These are phyloP conservation scores for Cicer pinnatifidum DNA, from an alignment of 306 rosid species.

Conservation along the genomic window DNA sequence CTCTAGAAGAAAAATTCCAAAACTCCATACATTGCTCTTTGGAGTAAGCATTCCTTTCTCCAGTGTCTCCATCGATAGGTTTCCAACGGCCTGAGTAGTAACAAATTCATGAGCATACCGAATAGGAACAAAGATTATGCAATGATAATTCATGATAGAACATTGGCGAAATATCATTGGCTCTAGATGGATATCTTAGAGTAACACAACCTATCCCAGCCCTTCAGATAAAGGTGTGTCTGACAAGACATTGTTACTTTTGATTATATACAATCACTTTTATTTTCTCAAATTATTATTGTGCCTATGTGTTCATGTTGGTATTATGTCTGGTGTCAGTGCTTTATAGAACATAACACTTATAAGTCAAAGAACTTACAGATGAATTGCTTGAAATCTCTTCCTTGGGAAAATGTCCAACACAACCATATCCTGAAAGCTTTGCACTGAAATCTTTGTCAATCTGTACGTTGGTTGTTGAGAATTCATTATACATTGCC, in stretches of 20 bases:
- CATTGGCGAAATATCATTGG: background rate
- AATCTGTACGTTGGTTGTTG: constrained; percentile 30
- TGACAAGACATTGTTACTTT: too few relatives aligned
- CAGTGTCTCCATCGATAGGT: constrained; percentile 34
- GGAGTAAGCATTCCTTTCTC: constrained; percentile 37
- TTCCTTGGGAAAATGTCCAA: constrained; percentile 25
- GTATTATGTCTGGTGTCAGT: too few relatives aligned
- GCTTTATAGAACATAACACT: background rate
- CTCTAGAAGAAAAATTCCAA: constrained; percentile 30
- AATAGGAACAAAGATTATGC: background rate
- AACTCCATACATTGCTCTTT: constrained; percentile 35
- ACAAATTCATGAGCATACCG: background rate
- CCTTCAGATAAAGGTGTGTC: too few relatives aligned
- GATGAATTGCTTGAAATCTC: constrained; percentile 36
- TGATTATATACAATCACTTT: too few relatives aligned
- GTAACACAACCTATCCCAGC: background rate
- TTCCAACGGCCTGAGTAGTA: constrained; percentile 28
- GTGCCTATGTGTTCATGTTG: too few relatives aligned
- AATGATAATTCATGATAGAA: constrained; percentile 4
- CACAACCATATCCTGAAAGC: constrained; percentile 37
- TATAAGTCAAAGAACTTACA: constrained; percentile 24
- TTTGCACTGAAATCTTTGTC: constrained; percentile 39
- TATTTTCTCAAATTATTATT: too few relatives aligned
- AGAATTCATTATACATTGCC: constrained; percentile 40
- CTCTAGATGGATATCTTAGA: background rate